phyloP scores from a whole-genome alignment of 495 filamentous ascomycete genomes.

The Talaromyces borbonicus region DNA sequence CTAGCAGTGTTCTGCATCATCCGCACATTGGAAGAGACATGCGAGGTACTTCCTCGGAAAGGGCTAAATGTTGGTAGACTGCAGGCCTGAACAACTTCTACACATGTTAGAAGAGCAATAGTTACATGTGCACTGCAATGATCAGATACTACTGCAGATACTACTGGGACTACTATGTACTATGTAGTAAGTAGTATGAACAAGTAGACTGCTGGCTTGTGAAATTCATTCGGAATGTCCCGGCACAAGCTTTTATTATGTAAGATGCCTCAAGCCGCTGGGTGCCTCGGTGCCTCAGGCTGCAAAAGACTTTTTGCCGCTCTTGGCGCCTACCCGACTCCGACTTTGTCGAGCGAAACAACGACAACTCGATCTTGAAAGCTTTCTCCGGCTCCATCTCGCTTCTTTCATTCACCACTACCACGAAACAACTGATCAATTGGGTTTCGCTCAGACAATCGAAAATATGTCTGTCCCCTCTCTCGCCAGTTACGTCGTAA shows the following conservation, averaged over 20 bases:
- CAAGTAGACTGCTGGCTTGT: too few relatives aligned
- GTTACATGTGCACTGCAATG: too few relatives aligned
- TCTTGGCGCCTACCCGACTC: conserved; percentile 1
- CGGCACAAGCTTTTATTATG: neutral
- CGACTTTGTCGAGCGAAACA: neutral
- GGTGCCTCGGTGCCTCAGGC: neutral
- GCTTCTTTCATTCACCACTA: conserved; percentile 21
- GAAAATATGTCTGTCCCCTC: conserved; percentile 64
- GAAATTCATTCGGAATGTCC: neutral
- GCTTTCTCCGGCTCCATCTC: conserved; percentile 5
- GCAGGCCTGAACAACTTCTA: too few relatives aligned
- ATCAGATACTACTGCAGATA: too few relatives aligned
- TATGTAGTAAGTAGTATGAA: too few relatives aligned
- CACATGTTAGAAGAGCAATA: too few relatives aligned
- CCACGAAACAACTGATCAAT: conserved; percentile 5
- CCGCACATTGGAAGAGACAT: too few relatives aligned
- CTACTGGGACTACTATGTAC: too few relatives aligned
- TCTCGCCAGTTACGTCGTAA: conserved; percentile 59
- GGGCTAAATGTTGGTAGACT: too few relatives aligned
- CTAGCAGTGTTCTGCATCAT: too few relatives aligned
- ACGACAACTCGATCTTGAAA: conserved; percentile 2
- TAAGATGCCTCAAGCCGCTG: neutral
- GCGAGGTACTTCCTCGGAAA: too few relatives aligned
- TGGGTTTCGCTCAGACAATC: conserved; percentile 15
- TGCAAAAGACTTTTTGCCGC: neutral